These are phyloP conservation scores for Fusarium sublunatum DNA, from an alignment of 2,329 filamentous ascomycete species.

Conservation along the genomic window DNA sequence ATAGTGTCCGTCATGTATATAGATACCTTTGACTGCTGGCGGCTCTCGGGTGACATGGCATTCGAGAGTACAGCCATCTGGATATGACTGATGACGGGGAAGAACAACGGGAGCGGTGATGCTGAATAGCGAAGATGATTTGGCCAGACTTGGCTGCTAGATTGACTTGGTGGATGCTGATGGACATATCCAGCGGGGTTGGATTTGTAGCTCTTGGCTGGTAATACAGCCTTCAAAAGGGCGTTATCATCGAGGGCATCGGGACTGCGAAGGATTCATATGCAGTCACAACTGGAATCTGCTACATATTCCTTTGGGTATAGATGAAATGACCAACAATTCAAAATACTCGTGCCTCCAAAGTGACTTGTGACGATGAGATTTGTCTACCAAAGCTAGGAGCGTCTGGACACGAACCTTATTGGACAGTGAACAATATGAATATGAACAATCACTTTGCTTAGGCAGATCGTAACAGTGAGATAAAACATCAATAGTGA, in stretches of 20 bases:
- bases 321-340: conserved; percentile 52
- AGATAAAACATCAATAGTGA: conserved; percentile 37
- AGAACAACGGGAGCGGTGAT: conserved; percentile 33
- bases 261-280: conserved; percentile 28
- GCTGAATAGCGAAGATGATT: conserved; percentile 24
- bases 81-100: conserved; percentile 46
- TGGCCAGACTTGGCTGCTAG: conserved; percentile 41
- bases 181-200: conserved; percentile 27
- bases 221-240: conserved; percentile 16
- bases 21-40: conserved; percentile 41
- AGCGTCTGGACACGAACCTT: not conserved
- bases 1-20: conserved; percentile 41
- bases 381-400: not conserved
- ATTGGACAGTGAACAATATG: no score
- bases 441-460: not conserved
- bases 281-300: conserved; percentile 48
- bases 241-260: conserved; percentile 25
- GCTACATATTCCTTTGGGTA: conserved; percentile 51
- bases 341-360: conserved; percentile 23
- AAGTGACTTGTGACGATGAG: not conserved
- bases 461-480: not conserved
- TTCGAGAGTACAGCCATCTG: conserved; percentile 35
- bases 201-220: conserved; percentile 29
- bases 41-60: conserved; percentile 31
- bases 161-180: conserved; percentile 36